Conservation (phyloP, 805 yeast species). For the Komagataella mondaviorum region DNA sequence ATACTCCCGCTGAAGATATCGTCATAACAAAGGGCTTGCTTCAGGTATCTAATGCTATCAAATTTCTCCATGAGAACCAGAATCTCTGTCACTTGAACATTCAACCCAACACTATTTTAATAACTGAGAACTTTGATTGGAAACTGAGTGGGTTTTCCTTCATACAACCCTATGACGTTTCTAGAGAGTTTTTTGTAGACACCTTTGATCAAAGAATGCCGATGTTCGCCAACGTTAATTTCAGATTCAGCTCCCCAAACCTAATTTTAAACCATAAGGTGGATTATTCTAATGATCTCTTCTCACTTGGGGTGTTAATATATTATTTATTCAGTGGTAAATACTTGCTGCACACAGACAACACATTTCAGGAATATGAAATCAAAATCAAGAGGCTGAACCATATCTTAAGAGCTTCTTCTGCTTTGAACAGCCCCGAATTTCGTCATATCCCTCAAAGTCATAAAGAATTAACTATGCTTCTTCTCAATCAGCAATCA, state of each 20-base stretch:
- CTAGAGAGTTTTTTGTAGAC: slow-evolving; percentile 51
- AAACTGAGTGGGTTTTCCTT: slow-evolving; percentile 67
- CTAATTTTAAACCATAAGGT: slow-evolving; percentile 52
- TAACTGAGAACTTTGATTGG: slow-evolving; percentile 89
- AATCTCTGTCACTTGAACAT: slow-evolving; percentile 65
- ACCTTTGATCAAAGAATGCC: slow-evolving; percentile 72
- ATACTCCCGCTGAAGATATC: slow-evolving; percentile 23
- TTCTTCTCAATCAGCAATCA: neutral
- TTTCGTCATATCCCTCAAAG: neutral
- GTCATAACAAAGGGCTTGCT: slow-evolving; percentile 67
- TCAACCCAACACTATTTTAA: slow-evolving; percentile 63
- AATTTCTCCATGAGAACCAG: slow-evolving; percentile 71
- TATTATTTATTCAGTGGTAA: slow-evolving; percentile 46
- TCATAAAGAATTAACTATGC: neutral
- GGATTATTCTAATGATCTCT: slow-evolving; percentile 63
- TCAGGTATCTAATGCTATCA: slow-evolving; percentile 64
- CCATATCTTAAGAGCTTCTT: neutral
- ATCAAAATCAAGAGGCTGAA: slow-evolving; percentile 29
- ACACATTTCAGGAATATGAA: slow-evolving; percentile 45
- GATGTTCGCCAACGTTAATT: slow-evolving; percentile 48
- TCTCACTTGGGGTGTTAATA: slow-evolving; percentile 71
- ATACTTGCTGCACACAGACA: slow-evolving; percentile 29
- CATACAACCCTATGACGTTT: slow-evolving; percentile 30
- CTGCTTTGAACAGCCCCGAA: neutral
- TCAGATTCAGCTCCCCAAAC: slow-evolving; percentile 79